Percentiles rank a stretch among this genome's conserved stretches.
phyloP scores from a whole-genome alignment of 345 rosid species.

The Citrus sinensis region DNA sequence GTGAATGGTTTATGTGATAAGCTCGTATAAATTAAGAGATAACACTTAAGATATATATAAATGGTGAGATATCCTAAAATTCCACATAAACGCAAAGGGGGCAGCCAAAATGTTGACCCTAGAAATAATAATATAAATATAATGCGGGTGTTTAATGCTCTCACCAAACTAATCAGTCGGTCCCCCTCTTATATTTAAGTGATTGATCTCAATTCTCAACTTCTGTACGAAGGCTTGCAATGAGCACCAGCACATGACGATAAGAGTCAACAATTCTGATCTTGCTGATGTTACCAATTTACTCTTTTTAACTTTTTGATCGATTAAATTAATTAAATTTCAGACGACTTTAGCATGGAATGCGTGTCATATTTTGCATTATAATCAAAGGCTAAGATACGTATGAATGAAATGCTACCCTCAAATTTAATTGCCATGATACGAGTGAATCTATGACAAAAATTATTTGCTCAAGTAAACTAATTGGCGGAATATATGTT shows the following conservation, averaged over 20 bases:
- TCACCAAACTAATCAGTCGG: not conserved
- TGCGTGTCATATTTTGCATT: not conserved
- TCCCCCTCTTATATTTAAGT: not conserved
- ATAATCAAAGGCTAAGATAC: no score
- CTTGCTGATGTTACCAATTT: not conserved
- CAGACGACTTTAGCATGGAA: not conserved
- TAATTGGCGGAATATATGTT: not conserved
- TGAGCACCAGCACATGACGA: not conserved
- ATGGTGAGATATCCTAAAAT: not conserved
- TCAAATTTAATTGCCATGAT: no score
- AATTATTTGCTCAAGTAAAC: no score
- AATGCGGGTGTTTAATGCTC: not conserved
- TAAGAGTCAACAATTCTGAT: constrained; percentile 2
- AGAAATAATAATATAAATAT: no score
- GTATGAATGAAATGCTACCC: no score
- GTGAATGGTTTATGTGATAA: no score
- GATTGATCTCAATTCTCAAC: not conserved
- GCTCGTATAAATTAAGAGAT: no score
- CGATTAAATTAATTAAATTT: no score
- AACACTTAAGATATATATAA: no score
- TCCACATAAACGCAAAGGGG: not conserved
- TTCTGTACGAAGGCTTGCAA: not conserved
- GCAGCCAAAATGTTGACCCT: not conserved
- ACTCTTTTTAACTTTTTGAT: not conserved
- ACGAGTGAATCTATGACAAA: not conserved